Conservation (phyloP, 2,329 filamentous ascomycete species). For the Shiraia bambusicola region DNA sequence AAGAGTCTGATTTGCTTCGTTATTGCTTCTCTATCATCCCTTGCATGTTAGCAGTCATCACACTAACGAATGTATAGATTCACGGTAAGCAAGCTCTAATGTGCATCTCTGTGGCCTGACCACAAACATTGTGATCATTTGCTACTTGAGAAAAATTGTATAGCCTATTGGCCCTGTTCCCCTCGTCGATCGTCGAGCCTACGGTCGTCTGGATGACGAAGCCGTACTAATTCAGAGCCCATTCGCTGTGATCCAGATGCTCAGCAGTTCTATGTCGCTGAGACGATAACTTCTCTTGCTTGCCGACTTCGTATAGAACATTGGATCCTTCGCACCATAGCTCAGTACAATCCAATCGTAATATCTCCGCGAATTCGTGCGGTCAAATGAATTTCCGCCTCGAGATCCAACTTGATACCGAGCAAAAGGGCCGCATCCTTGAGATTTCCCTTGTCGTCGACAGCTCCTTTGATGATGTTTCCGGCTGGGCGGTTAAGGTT, state of each 20-base stretch:
- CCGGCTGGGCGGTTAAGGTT: constrained; percentile 44
- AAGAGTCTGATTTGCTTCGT: constrained; percentile 36
- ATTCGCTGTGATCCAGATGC: no score
- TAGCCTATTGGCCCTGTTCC: no score
- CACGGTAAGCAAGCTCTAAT: constrained; percentile 1
- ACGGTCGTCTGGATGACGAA: no score
- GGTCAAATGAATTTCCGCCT: constrained; percentile 64
- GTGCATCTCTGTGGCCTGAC: no score
- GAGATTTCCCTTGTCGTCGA: constrained; percentile 59
- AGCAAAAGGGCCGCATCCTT: constrained; percentile 61
- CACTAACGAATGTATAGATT: constrained; percentile 1
- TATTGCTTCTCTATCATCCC: not conserved
- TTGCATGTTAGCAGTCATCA: not conserved
- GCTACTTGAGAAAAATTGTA: no score
- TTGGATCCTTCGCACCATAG: constrained; percentile 2
- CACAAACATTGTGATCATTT: no score
- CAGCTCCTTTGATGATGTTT: constrained; percentile 57
- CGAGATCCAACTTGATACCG: constrained; percentile 64
- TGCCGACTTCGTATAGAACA: no score
- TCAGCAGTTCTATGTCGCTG: no score
- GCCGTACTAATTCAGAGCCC: no score
- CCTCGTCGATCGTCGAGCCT: no score
- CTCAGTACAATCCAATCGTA: constrained; percentile 59
- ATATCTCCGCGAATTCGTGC: constrained; percentile 63
- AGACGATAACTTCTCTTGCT: no score